Conservation (phyloP, 495 filamentous ascomycete species). For the Penicillium maclennaniae region DNA sequence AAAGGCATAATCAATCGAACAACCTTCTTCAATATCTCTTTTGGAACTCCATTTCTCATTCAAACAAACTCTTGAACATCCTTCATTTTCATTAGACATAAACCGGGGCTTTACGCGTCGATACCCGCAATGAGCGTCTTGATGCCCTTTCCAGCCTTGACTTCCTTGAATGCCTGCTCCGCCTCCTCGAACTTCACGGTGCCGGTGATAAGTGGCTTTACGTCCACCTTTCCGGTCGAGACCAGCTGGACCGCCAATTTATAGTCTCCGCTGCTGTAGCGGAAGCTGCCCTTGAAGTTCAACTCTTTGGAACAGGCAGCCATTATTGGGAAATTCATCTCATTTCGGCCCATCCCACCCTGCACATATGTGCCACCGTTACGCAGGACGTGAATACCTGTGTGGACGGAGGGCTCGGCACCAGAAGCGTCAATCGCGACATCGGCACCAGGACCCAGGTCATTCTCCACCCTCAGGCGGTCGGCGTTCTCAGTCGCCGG, state of each 20-base stretch:
- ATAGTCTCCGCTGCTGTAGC: conserved; percentile 54
- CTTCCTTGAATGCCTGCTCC: conserved; percentile 46
- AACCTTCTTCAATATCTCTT: not conserved
- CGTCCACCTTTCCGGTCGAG: conserved; percentile 48
- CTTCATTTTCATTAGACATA: not conserved
- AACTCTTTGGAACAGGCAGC: conserved; percentile 52
- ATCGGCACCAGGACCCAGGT: conserved; percentile 48
- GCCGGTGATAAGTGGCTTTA: conserved; percentile 49
- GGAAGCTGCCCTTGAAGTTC: conserved; percentile 50
- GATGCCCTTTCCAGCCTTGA: conserved; percentile 47
- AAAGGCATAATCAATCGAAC: not conserved
- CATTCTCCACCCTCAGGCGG: conserved; percentile 41
- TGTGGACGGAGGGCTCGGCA: conserved; percentile 50
- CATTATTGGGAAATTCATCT: conserved; percentile 55
- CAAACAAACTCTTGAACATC: not conserved
- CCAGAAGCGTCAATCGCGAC: conserved; percentile 57
- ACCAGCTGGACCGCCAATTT: conserved; percentile 51
- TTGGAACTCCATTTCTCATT: conserved; percentile 9
- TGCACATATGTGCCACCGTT: conserved; percentile 58
- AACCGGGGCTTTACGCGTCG: conserved; percentile 16
- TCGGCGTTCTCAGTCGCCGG: conserved; percentile 37
- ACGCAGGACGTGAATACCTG: conserved; percentile 48
- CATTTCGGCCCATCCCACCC: conserved; percentile 55
- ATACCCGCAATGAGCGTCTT: conserved; percentile 45
- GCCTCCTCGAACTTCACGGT: conserved; percentile 52